These are phyloP conservation scores for Datura wrightii DNA, from an alignment of 257 asterid genomes.

Conservation along the genomic window DNA sequence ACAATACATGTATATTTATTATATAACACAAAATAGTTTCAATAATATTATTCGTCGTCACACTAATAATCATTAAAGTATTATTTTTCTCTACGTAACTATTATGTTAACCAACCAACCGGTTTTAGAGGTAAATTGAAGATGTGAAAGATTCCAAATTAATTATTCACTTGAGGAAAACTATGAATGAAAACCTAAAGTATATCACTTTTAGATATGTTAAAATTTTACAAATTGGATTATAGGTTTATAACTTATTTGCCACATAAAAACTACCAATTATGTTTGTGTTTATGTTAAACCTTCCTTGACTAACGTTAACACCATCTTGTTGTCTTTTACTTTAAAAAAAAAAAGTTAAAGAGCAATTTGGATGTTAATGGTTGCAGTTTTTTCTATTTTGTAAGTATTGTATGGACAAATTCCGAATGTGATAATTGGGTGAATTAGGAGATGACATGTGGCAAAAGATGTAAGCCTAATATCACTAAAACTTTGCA, in stretches of 20 bases:
- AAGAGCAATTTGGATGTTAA: not conserved
- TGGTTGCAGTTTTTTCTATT: not conserved
- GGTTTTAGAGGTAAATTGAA: not conserved
- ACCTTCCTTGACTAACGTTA: too few species aligned
- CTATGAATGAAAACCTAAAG: too few species aligned
- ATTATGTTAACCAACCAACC: not conserved
- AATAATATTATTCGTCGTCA: not conserved
- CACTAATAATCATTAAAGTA: not conserved
- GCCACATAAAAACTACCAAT: not conserved
- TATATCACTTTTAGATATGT: not conserved
- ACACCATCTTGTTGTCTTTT: too few species aligned
- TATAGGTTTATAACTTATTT: not conserved
- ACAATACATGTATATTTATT: not conserved
- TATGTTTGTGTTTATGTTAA: not conserved
- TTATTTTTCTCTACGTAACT: not conserved
- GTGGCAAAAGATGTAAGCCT: too few species aligned
- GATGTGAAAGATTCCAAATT: not conserved
- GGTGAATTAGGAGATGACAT: too few species aligned
- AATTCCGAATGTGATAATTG: too few species aligned
- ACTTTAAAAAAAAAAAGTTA: too few species aligned
- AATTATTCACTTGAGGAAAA: not conserved
- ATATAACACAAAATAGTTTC: not conserved
- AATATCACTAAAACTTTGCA: too few species aligned
- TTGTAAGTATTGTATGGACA: not conserved
- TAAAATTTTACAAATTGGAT: too few species aligned